Percentiles rank a stretch among this genome's conserved stretches.
phyloP scores from a whole-genome alignment of 345 rosid species.

The Salix viminalis region DNA sequence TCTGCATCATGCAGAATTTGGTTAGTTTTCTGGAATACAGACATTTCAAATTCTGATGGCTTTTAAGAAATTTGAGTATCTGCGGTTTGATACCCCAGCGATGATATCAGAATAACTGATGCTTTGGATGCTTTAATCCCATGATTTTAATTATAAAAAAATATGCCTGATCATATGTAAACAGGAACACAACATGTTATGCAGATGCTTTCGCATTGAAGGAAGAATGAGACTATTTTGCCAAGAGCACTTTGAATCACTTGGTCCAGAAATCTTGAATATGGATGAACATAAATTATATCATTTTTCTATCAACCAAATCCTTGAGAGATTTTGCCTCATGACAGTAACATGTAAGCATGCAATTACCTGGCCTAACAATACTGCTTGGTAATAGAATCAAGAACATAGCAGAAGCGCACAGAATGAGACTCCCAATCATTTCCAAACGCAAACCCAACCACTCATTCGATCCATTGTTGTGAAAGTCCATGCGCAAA shows the following conservation, averaged over 20 bases:
- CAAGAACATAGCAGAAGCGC: slow-evolving; percentile 71
- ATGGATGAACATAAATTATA: not conserved
- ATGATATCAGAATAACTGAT: not conserved
- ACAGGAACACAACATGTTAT: not conserved
- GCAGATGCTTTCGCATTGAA: not conserved
- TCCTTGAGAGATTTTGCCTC: not conserved
- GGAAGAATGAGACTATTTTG: not conserved
- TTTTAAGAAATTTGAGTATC: not conserved
- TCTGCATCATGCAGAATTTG: slow-evolving; percentile 37
- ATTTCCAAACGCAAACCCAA: slow-evolving; percentile 81
- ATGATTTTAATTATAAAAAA: not conserved
- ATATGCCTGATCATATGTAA: not conserved
- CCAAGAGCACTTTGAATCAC: not conserved
- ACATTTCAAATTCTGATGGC: not conserved
- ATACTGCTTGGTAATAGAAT: slow-evolving; percentile 72
- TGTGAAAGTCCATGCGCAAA: slow-evolving; percentile 87
- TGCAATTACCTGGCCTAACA: slow-evolving; percentile 71
- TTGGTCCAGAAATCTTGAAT: not conserved
- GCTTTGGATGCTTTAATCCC: not conserved
- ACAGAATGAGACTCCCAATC: slow-evolving; percentile 71
- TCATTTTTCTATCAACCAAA: not conserved
- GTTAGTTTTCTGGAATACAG: not conserved
- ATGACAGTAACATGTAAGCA: not conserved
- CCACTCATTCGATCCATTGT: slow-evolving; percentile 89
- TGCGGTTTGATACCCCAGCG: not conserved